Evolutionary conservation across 1,284 basidiomycete species (phyloP).

Genomic region (Tremellales sp.): DNA sequence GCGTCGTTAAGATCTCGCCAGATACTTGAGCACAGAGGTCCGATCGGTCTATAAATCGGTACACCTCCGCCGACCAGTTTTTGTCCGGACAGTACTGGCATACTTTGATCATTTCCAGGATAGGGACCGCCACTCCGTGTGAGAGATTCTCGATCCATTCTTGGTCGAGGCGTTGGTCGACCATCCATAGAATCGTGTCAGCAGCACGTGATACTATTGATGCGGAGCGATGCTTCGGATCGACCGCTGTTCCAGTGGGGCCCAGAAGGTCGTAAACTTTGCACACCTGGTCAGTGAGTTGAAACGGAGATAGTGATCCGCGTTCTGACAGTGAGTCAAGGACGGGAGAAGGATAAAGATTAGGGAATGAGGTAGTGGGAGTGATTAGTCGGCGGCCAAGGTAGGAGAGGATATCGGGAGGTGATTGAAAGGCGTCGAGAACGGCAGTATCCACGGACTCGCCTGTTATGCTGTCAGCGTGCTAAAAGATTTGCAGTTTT

Average conservation of each 20-base stretch:
- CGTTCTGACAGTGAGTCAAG: constrained; percentile 55
- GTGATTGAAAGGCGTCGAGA: constrained; percentile 31
- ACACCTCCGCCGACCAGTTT: constrained; percentile 67
- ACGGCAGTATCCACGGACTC: constrained; percentile 23
- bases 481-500: background rate
- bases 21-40: constrained; percentile 57
- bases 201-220: constrained; percentile 61
- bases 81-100: constrained; percentile 72
- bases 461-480: constrained; percentile 5
- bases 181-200: constrained; percentile 60
- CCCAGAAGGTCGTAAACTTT: constrained; percentile 24
- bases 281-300: constrained; percentile 19
- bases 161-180: constrained; percentile 54
- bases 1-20: constrained; percentile 6
- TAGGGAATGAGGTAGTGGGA: constrained; percentile 28
- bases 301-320: constrained; percentile 19
- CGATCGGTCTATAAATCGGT: constrained; percentile 69
- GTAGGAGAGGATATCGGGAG: constrained; percentile 48
- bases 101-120: constrained; percentile 74
- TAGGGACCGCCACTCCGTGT: constrained; percentile 69
- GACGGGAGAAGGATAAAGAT: constrained; percentile 18
- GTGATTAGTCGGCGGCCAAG: constrained; percentile 29
- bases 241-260: constrained; percentile 9
- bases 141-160: constrained; percentile 57
- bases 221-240: constrained; percentile 5